These are phyloP conservation scores for Volvox carteri DNA, from an alignment of 163 green algal species.

Conservation along the genomic window DNA sequence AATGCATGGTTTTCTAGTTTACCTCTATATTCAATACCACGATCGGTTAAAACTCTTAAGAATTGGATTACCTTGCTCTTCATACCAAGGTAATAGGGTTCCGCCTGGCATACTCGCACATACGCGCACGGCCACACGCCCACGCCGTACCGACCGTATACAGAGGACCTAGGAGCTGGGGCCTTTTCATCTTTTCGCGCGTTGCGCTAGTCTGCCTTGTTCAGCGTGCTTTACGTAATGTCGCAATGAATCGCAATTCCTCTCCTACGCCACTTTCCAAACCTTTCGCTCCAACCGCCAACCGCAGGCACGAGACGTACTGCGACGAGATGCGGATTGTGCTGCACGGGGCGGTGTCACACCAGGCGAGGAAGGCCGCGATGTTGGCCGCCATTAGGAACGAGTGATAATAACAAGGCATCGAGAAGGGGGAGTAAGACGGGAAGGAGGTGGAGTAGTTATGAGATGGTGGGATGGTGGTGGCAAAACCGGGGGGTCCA, in stretches of 20 bases:
- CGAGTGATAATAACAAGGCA: too few relatives aligned
- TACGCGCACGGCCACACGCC: too few relatives aligned
- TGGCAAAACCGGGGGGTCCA: too few relatives aligned
- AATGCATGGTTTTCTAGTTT: neutral
- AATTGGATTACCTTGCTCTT: too few relatives aligned
- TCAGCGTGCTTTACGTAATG: neutral
- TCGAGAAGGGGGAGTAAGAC: too few relatives aligned
- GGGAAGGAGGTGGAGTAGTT: too few relatives aligned
- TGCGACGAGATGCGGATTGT: conserved; percentile 75
- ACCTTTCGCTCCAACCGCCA: neutral
- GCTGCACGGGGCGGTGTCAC: conserved; percentile 60
- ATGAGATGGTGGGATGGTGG: too few relatives aligned
- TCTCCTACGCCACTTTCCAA: neutral
- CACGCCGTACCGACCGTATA: neutral
- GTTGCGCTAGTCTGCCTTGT: neutral
- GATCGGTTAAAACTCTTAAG: too few relatives aligned
- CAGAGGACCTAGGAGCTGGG: neutral
- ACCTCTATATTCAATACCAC: neutral
- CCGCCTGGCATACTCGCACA: too few relatives aligned
- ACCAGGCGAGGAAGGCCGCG: conserved; percentile 59
- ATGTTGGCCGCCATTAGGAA: conserved; percentile 3
- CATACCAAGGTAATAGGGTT: too few relatives aligned
- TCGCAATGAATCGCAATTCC: neutral
- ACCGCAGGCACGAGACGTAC: conserved; percentile 80
- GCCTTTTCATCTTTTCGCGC: neutral